Conservation (phyloP, 2,329 filamentous ascomycete species). For the Fusarium pininemorale region DNA sequence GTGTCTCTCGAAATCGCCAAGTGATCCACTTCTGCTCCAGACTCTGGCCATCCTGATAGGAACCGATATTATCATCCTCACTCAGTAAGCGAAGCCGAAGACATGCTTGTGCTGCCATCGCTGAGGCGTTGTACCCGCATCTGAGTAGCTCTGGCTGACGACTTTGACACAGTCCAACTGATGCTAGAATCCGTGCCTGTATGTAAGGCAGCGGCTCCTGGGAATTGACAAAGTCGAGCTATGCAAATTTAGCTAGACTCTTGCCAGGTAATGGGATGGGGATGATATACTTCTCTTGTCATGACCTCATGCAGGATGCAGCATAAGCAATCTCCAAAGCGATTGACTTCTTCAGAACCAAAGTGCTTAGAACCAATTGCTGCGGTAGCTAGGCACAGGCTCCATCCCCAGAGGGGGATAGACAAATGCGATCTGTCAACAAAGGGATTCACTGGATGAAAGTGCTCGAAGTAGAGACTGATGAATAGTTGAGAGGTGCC, state of each 20-base stretch:
- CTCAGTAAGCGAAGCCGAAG: not conserved
- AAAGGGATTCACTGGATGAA: not conserved
- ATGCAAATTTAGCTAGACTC: not conserved
- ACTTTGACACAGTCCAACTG: not conserved
- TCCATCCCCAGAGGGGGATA: not conserved
- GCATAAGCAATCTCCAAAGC: not conserved
- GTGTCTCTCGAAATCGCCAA: not conserved
- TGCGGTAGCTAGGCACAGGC: not conserved
- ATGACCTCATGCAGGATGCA: not conserved
- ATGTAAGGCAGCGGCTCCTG: not conserved
- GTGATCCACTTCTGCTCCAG: not conserved
- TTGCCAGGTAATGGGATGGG: fast-evolving
- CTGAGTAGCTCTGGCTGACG: not conserved
- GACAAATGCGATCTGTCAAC: not conserved
- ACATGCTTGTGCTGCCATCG: not conserved
- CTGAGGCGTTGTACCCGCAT: not conserved
- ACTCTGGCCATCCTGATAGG: not conserved
- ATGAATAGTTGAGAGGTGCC: not conserved
- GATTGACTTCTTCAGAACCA: not conserved
- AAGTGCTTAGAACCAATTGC: not conserved
- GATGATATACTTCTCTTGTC: not conserved
- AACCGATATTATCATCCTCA: not conserved
- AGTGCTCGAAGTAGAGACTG: not conserved
- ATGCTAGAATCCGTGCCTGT: not conserved
- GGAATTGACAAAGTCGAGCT: not conserved